Evolutionary conservation across 2,329 filamentous ascomycete species (phyloP).

Genomic region (Botrytis paeoniae): DNA sequence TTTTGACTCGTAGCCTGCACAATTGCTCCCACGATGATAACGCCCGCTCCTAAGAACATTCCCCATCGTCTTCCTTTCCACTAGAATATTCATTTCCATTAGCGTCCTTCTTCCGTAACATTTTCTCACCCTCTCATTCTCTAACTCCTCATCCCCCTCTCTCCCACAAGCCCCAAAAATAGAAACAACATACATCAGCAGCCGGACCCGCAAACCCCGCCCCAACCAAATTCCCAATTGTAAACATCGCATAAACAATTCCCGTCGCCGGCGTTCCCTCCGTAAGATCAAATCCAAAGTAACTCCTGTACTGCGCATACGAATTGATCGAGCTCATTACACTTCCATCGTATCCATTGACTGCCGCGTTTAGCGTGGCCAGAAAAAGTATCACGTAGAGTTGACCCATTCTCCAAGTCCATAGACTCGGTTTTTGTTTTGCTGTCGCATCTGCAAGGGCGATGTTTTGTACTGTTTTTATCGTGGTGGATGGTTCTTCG

Average conservation of each 20-base stretch:
- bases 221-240: conserved; percentile 19
- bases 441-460: conserved; percentile 7
- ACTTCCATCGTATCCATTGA: conserved; percentile 48
- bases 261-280: conserved; percentile 26
- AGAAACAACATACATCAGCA: conserved; percentile 13
- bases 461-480: conserved; percentile 1
- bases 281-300: conserved; percentile 23
- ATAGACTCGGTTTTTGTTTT: conserved; percentile 12
- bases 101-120: neutral
- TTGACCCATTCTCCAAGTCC: conserved; percentile 13
- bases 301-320: conserved; percentile 42
- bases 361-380: conserved; percentile 27
- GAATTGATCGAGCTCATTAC: conserved; percentile 49
- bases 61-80: conserved; percentile 23
- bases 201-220: conserved; percentile 9
- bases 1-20: conserved; percentile 32
- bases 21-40: conserved; percentile 25
- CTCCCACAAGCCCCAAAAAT: neutral
- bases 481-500: neutral
- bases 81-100: neutral
- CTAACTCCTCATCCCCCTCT: too few species aligned
- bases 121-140: too few species aligned
- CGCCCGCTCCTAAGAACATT: conserved; percentile 25
- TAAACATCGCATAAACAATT: conserved; percentile 24
- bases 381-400: conserved; percentile 24